These are phyloP conservation scores for Scenedesmus sp. DNA, from an alignment of 163 green algal genomes.

Conservation along the genomic window DNA sequence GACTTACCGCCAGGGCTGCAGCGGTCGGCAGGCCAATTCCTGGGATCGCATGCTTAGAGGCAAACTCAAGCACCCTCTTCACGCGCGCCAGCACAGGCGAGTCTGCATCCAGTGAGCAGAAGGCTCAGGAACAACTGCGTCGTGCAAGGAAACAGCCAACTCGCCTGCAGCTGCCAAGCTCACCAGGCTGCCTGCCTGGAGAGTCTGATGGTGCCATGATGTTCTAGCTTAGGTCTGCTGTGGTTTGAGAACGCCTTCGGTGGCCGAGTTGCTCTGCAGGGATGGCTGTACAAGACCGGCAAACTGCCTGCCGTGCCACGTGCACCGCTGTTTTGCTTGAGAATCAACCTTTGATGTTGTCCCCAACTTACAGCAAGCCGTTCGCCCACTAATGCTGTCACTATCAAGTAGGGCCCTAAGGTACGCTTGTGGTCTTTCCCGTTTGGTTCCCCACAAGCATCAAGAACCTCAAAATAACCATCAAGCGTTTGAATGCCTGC, in stretches of 20 bases:
- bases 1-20: slow-evolving; percentile 25
- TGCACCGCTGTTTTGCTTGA: too few species aligned
- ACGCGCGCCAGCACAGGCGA: neutral
- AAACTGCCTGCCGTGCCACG: neutral
- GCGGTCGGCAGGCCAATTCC: neutral
- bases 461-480: neutral
- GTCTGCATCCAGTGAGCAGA: slow-evolving; percentile 12
- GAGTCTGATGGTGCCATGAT: neutral
- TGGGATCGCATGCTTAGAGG: neutral
- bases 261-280: neutral
- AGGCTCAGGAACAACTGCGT: neutral
- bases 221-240: neutral
- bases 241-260: neutral
- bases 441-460: neutral
- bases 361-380: too few species aligned
- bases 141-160: slow-evolving; percentile 17
- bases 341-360: too few species aligned
- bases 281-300: neutral
- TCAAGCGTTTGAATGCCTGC: neutral
- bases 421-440: neutral
- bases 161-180: neutral
- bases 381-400: neutral
- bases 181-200: slow-evolving; percentile 35
- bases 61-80: neutral
- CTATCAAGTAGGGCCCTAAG: neutral